Evolutionary conservation across 2,329 filamentous ascomycete species (phyloP).

Genomic region (Fusarium sp.): DNA sequence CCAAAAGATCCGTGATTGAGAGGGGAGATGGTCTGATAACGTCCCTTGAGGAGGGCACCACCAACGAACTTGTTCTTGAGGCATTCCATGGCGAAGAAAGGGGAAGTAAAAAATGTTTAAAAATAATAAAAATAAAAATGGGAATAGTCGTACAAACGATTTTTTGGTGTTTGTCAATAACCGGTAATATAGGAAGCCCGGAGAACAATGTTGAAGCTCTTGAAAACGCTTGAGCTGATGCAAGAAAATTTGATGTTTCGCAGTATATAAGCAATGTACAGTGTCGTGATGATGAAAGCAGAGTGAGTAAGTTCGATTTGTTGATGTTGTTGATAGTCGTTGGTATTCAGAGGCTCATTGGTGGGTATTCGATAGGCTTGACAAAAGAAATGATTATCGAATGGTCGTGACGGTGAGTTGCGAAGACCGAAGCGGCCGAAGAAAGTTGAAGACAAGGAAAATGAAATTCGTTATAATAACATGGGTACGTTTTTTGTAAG

Average conservation of each 20-base stretch:
- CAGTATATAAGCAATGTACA: conserved; percentile 50
- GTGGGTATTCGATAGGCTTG: conserved; percentile 48
- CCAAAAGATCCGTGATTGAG: conserved; percentile 99
- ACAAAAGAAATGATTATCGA: conserved; percentile 53
- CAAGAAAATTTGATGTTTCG: conserved; percentile 34
- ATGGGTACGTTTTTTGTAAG: conserved; percentile 51
- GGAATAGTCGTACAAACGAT: conserved; percentile 47
- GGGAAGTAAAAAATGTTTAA: conserved; percentile 26
- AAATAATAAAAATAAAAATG: conserved; percentile 30
- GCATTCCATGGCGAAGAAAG: conserved; percentile 74
- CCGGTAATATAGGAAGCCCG: conserved; percentile 24
- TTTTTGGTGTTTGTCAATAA: conserved; percentile 39
- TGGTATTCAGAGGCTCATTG: conserved; percentile 57
- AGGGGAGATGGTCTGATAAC: conserved; percentile 90
- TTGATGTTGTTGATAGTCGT: conserved; percentile 46
- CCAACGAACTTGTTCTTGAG: conserved; percentile 83
- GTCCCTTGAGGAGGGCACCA: conserved; percentile 85
- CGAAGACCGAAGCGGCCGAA: conserved; percentile 46
- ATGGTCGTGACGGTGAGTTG: conserved; percentile 47
- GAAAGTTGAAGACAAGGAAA: conserved; percentile 48
- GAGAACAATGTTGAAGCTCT: conserved; percentile 22
- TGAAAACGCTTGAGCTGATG: conserved; percentile 30
- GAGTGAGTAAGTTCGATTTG: conserved; percentile 40
- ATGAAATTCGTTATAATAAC: conserved; percentile 57
- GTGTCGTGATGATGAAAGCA: conserved; percentile 39